phyloP scores from a whole-genome alignment of 2,329 filamentous ascomycete species.

The Alternaria gaisen region DNA sequence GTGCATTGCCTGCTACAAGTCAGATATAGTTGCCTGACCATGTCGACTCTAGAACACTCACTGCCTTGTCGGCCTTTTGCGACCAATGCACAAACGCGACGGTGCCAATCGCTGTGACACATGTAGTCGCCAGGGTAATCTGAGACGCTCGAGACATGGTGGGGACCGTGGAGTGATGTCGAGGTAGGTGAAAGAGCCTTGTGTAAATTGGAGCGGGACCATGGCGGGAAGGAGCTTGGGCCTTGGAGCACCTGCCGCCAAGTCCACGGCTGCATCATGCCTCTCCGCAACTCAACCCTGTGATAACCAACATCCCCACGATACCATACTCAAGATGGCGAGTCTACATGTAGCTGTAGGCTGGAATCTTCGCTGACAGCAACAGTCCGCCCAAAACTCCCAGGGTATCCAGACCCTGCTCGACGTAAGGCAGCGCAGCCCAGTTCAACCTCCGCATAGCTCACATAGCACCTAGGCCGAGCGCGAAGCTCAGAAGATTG shows the following conservation, averaged over 20 bases:
- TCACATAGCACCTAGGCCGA: slow-evolving; percentile 74
- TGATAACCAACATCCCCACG: slow-evolving; percentile 29
- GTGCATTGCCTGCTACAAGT: slow-evolving; percentile 80
- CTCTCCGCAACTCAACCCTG: slow-evolving; percentile 31
- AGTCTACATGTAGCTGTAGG: background rate
- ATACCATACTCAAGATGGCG: slow-evolving; percentile 38
- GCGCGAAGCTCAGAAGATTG: slow-evolving; percentile 98
- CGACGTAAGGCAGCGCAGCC: slow-evolving; percentile 73
- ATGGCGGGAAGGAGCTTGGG: slow-evolving; percentile 44
- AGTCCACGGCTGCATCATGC: slow-evolving; percentile 38
- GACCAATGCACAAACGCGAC: slow-evolving; percentile 89
- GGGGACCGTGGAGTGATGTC: slow-evolving; percentile 8
- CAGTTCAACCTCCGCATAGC: slow-evolving; percentile 38
- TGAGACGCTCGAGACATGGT: slow-evolving; percentile 91
- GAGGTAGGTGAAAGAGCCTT: slow-evolving; percentile 4
- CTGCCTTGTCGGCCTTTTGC: slow-evolving; percentile 83
- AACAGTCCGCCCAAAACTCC: slow-evolving; percentile 95
- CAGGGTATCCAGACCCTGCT: slow-evolving; percentile 98
- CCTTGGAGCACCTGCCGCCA: slow-evolving; percentile 34
- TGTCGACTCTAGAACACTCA: slow-evolving; percentile 55
- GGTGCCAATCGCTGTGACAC: slow-evolving; percentile 77
- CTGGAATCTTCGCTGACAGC: slow-evolving; percentile 30
- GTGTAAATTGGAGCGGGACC: slow-evolving; percentile 20
- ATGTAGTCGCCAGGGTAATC: slow-evolving; percentile 80
- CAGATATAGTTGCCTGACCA: slow-evolving; percentile 11